phyloP scores from a whole-genome alignment of 2,329 filamentous ascomycete species.

The Cercospora beticola region DNA sequence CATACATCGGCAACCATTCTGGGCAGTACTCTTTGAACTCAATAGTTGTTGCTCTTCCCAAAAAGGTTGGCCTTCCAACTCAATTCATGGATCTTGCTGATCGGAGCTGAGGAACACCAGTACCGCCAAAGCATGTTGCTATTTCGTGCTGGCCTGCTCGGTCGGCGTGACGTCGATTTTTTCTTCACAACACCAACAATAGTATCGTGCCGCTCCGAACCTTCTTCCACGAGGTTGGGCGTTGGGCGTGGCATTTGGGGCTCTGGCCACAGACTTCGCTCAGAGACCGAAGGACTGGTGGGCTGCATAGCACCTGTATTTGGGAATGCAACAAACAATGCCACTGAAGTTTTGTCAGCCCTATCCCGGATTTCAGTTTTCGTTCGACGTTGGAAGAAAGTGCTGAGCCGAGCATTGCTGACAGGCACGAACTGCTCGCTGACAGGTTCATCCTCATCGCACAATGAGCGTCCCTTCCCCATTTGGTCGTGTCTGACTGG shows the following conservation, averaged over 20 bases:
- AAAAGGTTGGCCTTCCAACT: not conserved
- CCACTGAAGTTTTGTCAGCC: not conserved
- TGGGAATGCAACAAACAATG: not conserved
- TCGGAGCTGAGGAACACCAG: not conserved
- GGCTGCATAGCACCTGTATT: not conserved
- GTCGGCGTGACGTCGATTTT: not conserved
- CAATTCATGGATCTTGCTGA: not conserved
- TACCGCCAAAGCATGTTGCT: not conserved
- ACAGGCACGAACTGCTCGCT: not conserved
- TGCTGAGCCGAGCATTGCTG: not conserved
- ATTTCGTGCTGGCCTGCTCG: not conserved
- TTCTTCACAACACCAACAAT: not conserved
- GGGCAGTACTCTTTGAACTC: not conserved
- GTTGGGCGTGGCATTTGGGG: not conserved
- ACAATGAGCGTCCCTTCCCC: not conserved
- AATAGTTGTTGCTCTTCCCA: not conserved
- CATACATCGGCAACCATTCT: slow-evolving; percentile 5
- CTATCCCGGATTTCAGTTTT: not conserved
- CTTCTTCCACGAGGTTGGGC: not conserved
- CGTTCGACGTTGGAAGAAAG: not conserved
- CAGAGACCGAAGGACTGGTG: not conserved
- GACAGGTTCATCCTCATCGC: not conserved
- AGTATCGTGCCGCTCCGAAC: not conserved
- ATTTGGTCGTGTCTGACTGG: not conserved
- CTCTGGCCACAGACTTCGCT: not conserved